Evolutionary conservation across 169 alveolate genomes (phyloP).

Genomic region (Condylostoma magnum): DNA sequence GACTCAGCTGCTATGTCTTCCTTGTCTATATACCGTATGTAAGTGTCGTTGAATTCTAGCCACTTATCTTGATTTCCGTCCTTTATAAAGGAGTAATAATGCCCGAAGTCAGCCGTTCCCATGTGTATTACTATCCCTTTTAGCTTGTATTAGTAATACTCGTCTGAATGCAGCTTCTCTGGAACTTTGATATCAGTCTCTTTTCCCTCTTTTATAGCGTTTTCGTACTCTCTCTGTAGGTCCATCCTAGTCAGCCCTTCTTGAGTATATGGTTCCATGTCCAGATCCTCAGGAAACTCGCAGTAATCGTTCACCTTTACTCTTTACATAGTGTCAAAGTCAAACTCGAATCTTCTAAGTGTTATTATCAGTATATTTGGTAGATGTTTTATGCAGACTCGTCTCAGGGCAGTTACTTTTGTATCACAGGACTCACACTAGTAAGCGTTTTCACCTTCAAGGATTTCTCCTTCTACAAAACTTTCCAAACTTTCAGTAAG

Average conservation of each 20-base stretch:
- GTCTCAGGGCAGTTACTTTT: conserved; percentile 69
- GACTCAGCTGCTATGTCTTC: conserved; percentile 71
- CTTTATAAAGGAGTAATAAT: conserved; percentile 75
- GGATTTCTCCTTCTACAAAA: conserved; percentile 72
- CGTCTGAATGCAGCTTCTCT: conserved; percentile 47
- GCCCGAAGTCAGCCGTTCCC: conserved; percentile 87
- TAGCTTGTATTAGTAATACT: conserved; percentile 64
- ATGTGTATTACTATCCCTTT: conserved; percentile 81
- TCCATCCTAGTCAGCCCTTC: conserved; percentile 56
- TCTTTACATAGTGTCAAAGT: conserved; percentile 73
- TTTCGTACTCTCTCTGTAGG: conserved; percentile 24
- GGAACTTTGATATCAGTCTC: conserved; percentile 35
- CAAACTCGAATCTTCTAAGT: conserved; percentile 73
- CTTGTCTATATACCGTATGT: conserved; percentile 61
- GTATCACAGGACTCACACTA: conserved; percentile 77
- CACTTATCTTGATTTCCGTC: conserved; percentile 66
- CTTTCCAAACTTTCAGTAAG: conserved; percentile 74
- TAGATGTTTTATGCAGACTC: conserved; percentile 69
- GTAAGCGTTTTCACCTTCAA: conserved; percentile 86
- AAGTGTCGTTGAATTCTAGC: conserved; percentile 85
- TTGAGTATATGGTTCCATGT: conserved; percentile 75
- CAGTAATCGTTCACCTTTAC: conserved; percentile 79
- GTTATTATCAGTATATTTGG: conserved; percentile 68
- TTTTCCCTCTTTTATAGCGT: conserved; percentile 46
- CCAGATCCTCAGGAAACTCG: conserved; percentile 79